These are phyloP conservation scores for Cucurbita ficifolia DNA, from an alignment of 306 rosid genomes.

Conservation along the genomic window DNA sequence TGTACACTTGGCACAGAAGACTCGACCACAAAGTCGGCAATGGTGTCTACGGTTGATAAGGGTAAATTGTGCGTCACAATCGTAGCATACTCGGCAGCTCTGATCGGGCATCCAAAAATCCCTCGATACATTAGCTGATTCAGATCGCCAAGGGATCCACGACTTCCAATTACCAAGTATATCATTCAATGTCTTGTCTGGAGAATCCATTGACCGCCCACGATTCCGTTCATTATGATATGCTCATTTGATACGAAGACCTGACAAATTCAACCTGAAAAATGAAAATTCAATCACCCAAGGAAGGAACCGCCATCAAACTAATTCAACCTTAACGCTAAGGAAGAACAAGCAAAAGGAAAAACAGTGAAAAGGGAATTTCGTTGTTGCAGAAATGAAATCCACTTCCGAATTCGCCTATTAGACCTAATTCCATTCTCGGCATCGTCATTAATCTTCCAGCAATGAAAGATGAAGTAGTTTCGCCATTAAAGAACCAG, in stretches of 20 bases:
- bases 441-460: not conserved
- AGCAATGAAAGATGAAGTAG: not conserved
- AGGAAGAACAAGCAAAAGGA: not conserved
- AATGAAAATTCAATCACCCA: not conserved
- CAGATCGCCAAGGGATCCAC: conserved; percentile 72
- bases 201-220: conserved; percentile 47
- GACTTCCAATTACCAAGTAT: conserved; percentile 47
- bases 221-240: conserved; percentile 6
- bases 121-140: conserved; percentile 58
- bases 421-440: not conserved
- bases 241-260: not conserved
- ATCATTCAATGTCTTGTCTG: conserved; percentile 43
- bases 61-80: conserved; percentile 78
- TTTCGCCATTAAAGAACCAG: not conserved
- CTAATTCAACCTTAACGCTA: not conserved
- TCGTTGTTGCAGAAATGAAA: not conserved
- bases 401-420: not conserved
- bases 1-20: conserved; percentile 88
- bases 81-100: conserved; percentile 86
- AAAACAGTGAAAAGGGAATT: not conserved
- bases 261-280: conserved; percentile 3
- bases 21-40: conserved; percentile 85
- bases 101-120: conserved; percentile 98
- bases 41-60: conserved; percentile 82
- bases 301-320: not conserved